Base-by-base conservation (phyloP, 257 asterid species). In the Solanum dulcamara region DNA sequence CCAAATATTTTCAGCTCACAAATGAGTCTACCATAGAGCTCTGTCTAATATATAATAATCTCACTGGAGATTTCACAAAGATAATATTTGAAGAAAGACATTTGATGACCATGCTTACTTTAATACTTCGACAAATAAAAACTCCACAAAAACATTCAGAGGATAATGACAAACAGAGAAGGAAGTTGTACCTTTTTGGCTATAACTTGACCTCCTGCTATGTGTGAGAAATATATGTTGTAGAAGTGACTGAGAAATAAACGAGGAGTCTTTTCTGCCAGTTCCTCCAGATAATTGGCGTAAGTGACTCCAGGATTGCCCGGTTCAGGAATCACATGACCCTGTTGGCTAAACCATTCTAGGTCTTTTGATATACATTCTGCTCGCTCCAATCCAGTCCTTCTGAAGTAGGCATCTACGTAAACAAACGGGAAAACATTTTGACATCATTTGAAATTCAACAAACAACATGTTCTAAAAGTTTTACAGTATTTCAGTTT, bases 161-260 rank as follows among this genome's bases (percentile, higher is more conserved):
- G 70, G 81, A 66, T n/a, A 72, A 77, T 51, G 72, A 46, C 85
- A 22, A n/a, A 62, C 64, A 32, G 40, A 64, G 57, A 84, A 71
- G n/a, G 71, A 24, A 28, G 64, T 18, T 80, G 55, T 86, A 96
- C 99, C 99, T 93, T 92, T 88, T 90, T 93, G 84, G 96, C 90
- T 59, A 96, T 92, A 66, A 95, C 93, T 89, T 95, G 98, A 85
- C 98, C 98, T 79, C 97, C 99, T 9, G 97, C 92, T 48, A 96
- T 92, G 89, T 95, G 98, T 35, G 98, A 91, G 92, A 94, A 96
- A 90, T 96, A 94, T 60, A 96, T 93, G 88, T 96, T 96, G 92
- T 96, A 96, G 44, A 95, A 95, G 84, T 96, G 98, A 88, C 92
- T 84, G 75, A 95, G 94, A 86, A 96, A 96, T 80, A 92, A 81